phyloP scores from a whole-genome alignment of 306 rosid species.

The Coriaria nepalensis region DNA sequence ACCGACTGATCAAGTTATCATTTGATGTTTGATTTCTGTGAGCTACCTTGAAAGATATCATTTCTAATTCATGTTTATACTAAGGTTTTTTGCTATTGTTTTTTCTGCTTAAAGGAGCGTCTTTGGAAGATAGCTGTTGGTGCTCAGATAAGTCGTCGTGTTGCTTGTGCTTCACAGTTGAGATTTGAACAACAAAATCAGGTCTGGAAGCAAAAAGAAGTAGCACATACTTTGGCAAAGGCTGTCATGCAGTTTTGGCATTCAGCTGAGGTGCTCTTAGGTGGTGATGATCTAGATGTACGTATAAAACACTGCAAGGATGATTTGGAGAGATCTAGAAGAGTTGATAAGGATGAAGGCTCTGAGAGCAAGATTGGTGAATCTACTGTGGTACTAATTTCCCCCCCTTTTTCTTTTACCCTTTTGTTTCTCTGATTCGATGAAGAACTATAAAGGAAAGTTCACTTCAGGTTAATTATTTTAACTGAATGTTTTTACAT shows the following conservation, averaged over 20 bases:
- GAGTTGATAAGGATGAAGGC: conserved; percentile 25
- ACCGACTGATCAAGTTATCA: too few species aligned
- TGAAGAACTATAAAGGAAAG: too few species aligned
- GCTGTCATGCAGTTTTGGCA: conserved; percentile 90
- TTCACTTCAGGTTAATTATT: too few species aligned
- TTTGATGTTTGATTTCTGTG: too few species aligned
- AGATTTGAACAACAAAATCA: conserved; percentile 48
- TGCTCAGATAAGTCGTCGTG: conserved; percentile 58
- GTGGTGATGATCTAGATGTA: conserved; percentile 17
- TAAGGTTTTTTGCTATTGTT: conserved; percentile 8
- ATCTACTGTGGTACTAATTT: conserved; percentile 28
- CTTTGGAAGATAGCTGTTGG: conserved; percentile 91
- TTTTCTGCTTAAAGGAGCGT: conserved; percentile 56
- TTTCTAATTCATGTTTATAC: background rate
- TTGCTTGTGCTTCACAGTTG: conserved; percentile 52
- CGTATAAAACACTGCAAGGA: conserved; percentile 13
- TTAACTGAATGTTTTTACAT: too few species aligned
- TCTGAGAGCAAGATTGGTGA: conserved; percentile 26
- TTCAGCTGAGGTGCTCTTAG: conserved; percentile 58
- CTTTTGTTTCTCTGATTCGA: too few species aligned
- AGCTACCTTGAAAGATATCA: too few species aligned
- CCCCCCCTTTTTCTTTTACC: conserved; percentile 3
- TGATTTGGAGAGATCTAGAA: conserved; percentile 20
- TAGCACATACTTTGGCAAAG: conserved; percentile 71
- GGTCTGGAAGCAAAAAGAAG: conserved; percentile 35